Conservation (phyloP, 78 protist species). For the Monosiga brevicollis region DNA sequence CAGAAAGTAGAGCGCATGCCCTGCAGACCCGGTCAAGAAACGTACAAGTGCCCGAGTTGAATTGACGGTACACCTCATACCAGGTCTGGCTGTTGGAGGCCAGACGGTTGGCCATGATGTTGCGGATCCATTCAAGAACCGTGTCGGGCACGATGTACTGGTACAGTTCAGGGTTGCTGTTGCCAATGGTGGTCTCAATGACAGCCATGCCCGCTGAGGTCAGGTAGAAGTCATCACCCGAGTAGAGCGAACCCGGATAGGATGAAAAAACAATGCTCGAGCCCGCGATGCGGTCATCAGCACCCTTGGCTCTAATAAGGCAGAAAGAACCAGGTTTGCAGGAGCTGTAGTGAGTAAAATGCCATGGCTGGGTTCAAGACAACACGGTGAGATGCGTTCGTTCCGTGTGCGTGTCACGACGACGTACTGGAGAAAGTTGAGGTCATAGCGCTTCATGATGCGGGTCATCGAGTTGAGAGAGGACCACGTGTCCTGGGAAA, state of each 20-base stretch:
- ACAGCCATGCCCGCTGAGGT: constrained; percentile 35
- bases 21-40: no score
- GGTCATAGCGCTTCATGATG: neutral
- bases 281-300: neutral
- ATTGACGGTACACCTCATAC: neutral
- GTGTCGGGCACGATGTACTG: neutral
- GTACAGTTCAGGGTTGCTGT: neutral
- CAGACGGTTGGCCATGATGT: constrained; percentile 11
- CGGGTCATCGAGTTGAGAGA: neutral
- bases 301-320: neutral
- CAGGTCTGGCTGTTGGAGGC: constrained; percentile 19
- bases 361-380: no score
- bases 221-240: constrained; percentile 61
- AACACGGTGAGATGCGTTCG: no score
- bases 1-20: no score
- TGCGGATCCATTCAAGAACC: neutral
- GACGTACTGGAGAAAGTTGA: no score
- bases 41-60: neutral
- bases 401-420: no score
- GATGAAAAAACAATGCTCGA: neutral
- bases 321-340: no score
- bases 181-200: constrained; percentile 52
- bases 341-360: no score
- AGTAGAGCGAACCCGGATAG: constrained; percentile 23
- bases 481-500: neutral